These are phyloP conservation scores for Starmerella tilneyi DNA, from an alignment of 805 yeast species.

Conservation along the genomic window DNA sequence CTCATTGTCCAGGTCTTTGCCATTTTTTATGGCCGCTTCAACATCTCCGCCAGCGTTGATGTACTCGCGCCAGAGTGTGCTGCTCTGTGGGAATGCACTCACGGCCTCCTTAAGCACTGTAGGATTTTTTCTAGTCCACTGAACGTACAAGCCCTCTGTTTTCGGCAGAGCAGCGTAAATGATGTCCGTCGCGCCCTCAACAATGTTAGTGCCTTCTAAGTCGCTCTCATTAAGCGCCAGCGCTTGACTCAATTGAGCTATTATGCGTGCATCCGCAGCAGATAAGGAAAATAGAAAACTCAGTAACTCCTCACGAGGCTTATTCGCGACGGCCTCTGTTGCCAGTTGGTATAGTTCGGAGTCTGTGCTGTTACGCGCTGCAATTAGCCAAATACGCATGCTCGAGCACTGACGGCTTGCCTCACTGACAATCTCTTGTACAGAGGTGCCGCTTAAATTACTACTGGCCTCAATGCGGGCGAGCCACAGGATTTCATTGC, in stretches of 20 bases:
- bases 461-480: background rate
- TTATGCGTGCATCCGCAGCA: background rate
- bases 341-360: background rate
- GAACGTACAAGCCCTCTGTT: background rate
- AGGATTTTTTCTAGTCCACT: conserved; percentile 1
- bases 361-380: background rate
- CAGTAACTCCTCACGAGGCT: background rate
- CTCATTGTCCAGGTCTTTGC: background rate
- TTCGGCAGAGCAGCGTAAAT: background rate
- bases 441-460: too few species aligned
- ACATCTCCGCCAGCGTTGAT: background rate
- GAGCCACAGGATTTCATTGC: conserved; percentile 9
- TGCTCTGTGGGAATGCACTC: conserved; percentile 2
- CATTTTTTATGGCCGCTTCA: background rate
- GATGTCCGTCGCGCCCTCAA: background rate
- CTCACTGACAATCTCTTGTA: too few species aligned
- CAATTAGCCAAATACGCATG: conserved; percentile 2
- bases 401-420: conserved; percentile 7
- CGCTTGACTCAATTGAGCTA: background rate
- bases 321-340: background rate
- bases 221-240: background rate
- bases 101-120: conserved; percentile 2
- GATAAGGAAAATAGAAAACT: background rate
- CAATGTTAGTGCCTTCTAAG: background rate
- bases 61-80: background rate